These are phyloP conservation scores for Neocatenulostroma microsporum DNA, from an alignment of 2,329 filamentous ascomycete genomes.

Conservation along the genomic window DNA sequence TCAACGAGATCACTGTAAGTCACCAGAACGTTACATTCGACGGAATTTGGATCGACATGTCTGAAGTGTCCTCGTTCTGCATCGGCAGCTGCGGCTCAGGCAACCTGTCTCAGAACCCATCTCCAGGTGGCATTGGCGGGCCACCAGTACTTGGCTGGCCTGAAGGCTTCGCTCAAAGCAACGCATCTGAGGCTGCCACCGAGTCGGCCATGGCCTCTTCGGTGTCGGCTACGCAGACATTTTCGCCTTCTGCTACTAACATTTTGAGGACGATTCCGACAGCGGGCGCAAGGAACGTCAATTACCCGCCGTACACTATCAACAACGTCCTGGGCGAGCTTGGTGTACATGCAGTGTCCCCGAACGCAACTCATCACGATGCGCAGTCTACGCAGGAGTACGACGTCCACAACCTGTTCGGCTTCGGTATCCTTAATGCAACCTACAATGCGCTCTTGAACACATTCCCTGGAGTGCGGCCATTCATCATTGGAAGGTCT, in stretches of 20 bases:
- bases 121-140: constrained; percentile 57
- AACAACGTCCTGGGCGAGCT: constrained; percentile 67
- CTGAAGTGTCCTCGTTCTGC: constrained; percentile 19
- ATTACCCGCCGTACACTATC: constrained; percentile 69
- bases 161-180: constrained; percentile 22
- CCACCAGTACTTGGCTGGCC: constrained; percentile 48
- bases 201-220: constrained; percentile 21
- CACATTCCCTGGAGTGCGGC: constrained; percentile 60
- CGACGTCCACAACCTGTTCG: constrained; percentile 74
- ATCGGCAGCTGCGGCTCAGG: constrained; percentile 19
- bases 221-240: constrained; percentile 14
- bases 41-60: constrained; percentile 23
- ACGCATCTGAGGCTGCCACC: constrained; percentile 23
- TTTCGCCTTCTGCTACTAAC: constrained; percentile 15
- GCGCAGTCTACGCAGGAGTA: constrained; percentile 70
- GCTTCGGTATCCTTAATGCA: constrained; percentile 47
- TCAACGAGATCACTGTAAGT: constrained; percentile 13
- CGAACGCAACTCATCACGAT: constrained; percentile 69
- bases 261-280: constrained; percentile 24
- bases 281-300: constrained; percentile 55
- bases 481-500: constrained; percentile 76
- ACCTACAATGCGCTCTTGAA: constrained; percentile 63
- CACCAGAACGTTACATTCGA: constrained; percentile 15
- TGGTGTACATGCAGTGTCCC: constrained; percentile 63
- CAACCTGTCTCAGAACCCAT: constrained; percentile 25